Evolutionary conservation across 495 filamentous ascomycete species (phyloP).

Genomic region (Daldinia bambusicola): DNA sequence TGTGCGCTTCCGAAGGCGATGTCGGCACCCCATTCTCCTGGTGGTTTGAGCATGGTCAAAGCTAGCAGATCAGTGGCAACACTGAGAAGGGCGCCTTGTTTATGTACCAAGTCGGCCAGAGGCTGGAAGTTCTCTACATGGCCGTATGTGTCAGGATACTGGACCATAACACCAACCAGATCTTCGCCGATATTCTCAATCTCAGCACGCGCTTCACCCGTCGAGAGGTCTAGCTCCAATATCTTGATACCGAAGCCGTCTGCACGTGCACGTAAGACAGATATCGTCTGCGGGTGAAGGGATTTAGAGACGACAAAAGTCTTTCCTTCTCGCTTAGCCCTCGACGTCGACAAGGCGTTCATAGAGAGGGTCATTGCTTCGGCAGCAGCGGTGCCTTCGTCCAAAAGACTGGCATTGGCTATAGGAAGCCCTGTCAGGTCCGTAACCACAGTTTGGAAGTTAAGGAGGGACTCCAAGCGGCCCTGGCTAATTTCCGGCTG

Average conservation of each 20-base stretch:
- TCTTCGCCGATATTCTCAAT: conserved; percentile 82
- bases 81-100: conserved; percentile 81
- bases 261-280: conserved; percentile 87
- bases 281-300: conserved; percentile 89
- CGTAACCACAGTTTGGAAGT: conserved; percentile 94
- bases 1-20: conserved; percentile 98
- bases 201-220: conserved; percentile 64
- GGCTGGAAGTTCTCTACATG: conserved; percentile 77
- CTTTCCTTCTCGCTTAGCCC: conserved; percentile 79
- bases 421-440: conserved; percentile 91
- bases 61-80: conserved; percentile 94
- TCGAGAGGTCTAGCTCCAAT: conserved; percentile 74
- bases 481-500: conserved; percentile 98
- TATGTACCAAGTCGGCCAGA: conserved; percentile 81
- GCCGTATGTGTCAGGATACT: conserved; percentile 94
- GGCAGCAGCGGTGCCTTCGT: conserved; percentile 93
- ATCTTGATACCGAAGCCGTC: conserved; percentile 92
- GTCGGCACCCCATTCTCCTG: conserved; percentile 96
- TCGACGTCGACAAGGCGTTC: conserved; percentile 74
- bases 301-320: conserved; percentile 84
- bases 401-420: conserved; percentile 92
- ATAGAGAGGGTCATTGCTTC: conserved; percentile 98
- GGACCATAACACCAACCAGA: conserved; percentile 89
- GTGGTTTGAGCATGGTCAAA: conserved; percentile 87
- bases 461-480: conserved; percentile 89